These are phyloP conservation scores for Macaranga tanarius DNA, from an alignment of 441 rosid genomes.

Conservation along the genomic window DNA sequence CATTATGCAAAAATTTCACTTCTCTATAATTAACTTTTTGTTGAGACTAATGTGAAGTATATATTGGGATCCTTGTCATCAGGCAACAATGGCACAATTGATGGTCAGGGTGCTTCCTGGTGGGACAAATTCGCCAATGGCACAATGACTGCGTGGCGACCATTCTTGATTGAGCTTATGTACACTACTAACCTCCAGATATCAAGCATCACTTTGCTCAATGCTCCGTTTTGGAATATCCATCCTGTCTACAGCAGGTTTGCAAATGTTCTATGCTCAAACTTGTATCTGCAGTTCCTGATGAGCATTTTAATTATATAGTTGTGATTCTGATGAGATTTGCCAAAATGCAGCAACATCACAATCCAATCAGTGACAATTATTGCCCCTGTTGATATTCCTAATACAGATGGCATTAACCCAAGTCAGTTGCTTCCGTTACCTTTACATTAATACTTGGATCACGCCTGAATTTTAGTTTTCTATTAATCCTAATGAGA, in stretches of 20 bases:
- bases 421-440: constrained; percentile 36
- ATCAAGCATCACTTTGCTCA: constrained; percentile 52
- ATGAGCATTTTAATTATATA: neutral
- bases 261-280: neutral
- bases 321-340: neutral
- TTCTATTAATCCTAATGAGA: neutral
- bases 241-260: constrained; percentile 71
- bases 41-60: neutral
- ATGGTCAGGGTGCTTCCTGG: constrained; percentile 77
- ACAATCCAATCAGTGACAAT: constrained; percentile 50
- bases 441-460: constrained; percentile 13
- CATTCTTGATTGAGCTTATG: constrained; percentile 68
- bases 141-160: constrained; percentile 48
- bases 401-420: constrained; percentile 80
- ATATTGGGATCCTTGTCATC: neutral
- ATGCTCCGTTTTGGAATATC: constrained; percentile 74
- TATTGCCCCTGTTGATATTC: constrained; percentile 56
- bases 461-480: too few relatives aligned
- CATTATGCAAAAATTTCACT: neutral
- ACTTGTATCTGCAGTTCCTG: neutral
- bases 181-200: constrained; percentile 54
- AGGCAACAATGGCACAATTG: constrained; percentile 77
- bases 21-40: neutral
- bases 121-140: constrained; percentile 55
- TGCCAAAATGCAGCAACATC: constrained; percentile 39